These are phyloP conservation scores for Laguncularia racemosa DNA, from an alignment of 345 rosid species.

Conservation along the genomic window DNA sequence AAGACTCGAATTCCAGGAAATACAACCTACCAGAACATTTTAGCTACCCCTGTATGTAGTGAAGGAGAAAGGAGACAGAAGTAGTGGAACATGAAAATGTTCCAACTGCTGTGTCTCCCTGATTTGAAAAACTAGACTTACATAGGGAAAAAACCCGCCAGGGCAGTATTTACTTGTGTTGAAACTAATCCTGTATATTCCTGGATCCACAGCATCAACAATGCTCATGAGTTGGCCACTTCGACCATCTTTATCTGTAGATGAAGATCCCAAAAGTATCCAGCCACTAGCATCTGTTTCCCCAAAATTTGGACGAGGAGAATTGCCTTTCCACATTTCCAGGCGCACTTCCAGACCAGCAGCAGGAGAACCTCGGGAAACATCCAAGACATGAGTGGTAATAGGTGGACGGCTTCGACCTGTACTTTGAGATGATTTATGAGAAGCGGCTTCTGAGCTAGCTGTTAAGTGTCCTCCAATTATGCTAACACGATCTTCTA, in stretches of 20 bases:
- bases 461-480: conserved; percentile 65
- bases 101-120: conserved; percentile 60
- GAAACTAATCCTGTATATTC: conserved; percentile 77
- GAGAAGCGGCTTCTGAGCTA: conserved; percentile 27
- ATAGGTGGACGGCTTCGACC: conserved; percentile 72
- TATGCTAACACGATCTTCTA: conserved; percentile 64
- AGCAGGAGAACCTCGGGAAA: conserved; percentile 76
- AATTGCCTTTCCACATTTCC: conserved; percentile 61
- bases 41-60: conserved; percentile 86
- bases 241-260: conserved; percentile 77
- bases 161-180: conserved; percentile 72
- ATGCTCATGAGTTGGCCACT: conserved; percentile 68
- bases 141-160: conserved; percentile 73
- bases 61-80: conserved; percentile 85
- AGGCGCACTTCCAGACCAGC: conserved; percentile 61
- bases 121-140: conserved; percentile 65
- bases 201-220: conserved; percentile 56
- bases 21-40: not conserved
- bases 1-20: too few species aligned
- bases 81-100: conserved; percentile 90
- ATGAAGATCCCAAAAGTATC: conserved; percentile 53
- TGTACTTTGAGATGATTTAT: conserved; percentile 29
- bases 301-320: conserved; percentile 33
- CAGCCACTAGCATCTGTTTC: conserved; percentile 34
- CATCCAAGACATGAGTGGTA: conserved; percentile 89